Base-by-base conservation (phyloP, 1,284 basidiomycete species). In the Ceratobasidium sp. region DNA sequence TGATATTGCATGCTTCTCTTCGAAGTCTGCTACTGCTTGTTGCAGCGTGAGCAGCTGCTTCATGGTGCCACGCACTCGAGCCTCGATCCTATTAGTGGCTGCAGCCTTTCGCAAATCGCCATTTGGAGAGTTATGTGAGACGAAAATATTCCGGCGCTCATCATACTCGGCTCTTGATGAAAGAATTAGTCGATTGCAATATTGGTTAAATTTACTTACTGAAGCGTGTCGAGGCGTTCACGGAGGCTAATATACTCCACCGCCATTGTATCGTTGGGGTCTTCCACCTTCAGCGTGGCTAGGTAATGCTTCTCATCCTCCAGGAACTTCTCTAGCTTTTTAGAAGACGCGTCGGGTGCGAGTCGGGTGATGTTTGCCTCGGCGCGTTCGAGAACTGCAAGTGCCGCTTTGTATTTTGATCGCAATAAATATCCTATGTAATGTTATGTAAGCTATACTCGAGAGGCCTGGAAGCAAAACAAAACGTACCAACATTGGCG, bases 401-500 rank as follows among this genome's bases (percentile, higher is more conserved):
- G 41, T 5, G 64, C 64, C 7, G 10, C 2, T 2, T 18, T 10
- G 41, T 65, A 65, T 46, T 65, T 65, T 3, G 16, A 18, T 12
- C 44, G 44, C 27, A 65, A 27, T 14, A 65, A 27, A n/a, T 20
- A 46, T 3, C 64, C 64, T 65, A 23, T 8, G 27, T 6, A 27
- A 54, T 48, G 10, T 48, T 12, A 48, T 12, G 10, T 12, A 12
- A 20, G 2, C 18, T n/a, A n/a, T n/a, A n/a, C n/a, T n/a, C 4
- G 46, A 16, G 33, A 41, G 33, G 6, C 12, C n/a, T n/a, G n/a
- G n/a, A n/a, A n/a, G n/a, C n/a, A 2, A 64, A 3, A 12, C 10
- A 33, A 35, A 35, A 41, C 60, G n/a, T 64, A 64, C 60, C 60
- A 41, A 64, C 33, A 33, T 64, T 64, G 2, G 20, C 33, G 38